A percentile compares a stretch with the other conserved stretches of the same genome.
phyloP scores from a whole-genome alignment of 2,329 filamentous ascomycete genomes.

The Pseudodiploospora longispora region DNA sequence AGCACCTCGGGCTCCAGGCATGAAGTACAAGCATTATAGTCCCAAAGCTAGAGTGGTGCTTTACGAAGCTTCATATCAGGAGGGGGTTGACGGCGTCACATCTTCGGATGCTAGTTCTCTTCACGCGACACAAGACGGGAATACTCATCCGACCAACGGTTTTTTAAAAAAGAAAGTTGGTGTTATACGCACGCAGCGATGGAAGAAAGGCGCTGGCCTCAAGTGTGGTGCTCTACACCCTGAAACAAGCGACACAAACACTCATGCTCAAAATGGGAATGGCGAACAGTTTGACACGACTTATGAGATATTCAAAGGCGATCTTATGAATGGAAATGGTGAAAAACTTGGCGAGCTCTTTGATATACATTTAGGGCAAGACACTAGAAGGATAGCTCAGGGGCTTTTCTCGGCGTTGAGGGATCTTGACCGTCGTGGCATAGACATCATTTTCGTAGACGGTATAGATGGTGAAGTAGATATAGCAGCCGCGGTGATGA shows the following conservation, averaged over 20 bases:
- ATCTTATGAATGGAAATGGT: slow-evolving; percentile 26
- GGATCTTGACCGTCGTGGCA: slow-evolving; percentile 70
- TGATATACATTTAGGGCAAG: slow-evolving; percentile 65
- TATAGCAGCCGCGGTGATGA: slow-evolving; percentile 82
- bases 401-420: slow-evolving; percentile 82
- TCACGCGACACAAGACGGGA: slow-evolving; percentile 9
- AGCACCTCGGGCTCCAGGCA: slow-evolving; percentile 78
- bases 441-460: slow-evolving; percentile 83
- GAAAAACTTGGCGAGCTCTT: slow-evolving; percentile 39
- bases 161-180: slow-evolving; percentile 29
- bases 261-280: slow-evolving; percentile 10
- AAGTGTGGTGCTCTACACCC: slow-evolving; percentile 20
- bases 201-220: slow-evolving; percentile 38
- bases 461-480: slow-evolving; percentile 74
- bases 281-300: slow-evolving; percentile 20
- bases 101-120: slow-evolving; percentile 24
- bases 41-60: slow-evolving; percentile 80
- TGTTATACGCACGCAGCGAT: slow-evolving; percentile 49
- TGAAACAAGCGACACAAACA: not conserved
- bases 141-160: slow-evolving; percentile 13
- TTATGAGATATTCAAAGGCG: slow-evolving; percentile 34
- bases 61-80: slow-evolving; percentile 52
- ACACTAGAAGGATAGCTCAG: slow-evolving; percentile 69
- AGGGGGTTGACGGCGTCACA: slow-evolving; percentile 27
- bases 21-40: slow-evolving; percentile 99